Evolutionary conservation across 768 basidiomycete species (phyloP).

Genomic region (Suillus brevipes): DNA sequence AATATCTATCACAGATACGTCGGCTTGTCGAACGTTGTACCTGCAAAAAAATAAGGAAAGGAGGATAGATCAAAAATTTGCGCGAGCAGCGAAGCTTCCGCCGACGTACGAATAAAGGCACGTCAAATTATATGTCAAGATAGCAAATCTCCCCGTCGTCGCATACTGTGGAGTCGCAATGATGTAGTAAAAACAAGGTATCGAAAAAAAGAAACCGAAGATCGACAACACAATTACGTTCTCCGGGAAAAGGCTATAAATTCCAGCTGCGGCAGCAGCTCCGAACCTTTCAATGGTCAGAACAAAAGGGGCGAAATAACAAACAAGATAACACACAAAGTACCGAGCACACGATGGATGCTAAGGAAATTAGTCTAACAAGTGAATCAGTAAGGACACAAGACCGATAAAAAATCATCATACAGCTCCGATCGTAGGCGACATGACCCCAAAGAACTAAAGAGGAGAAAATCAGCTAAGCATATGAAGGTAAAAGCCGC

Average conservation of each 20-base stretch:
- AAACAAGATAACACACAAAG: constrained; percentile 54
- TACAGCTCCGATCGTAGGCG: constrained; percentile 85
- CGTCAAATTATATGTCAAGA: constrained; percentile 89
- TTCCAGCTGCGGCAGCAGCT: constrained; percentile 68
- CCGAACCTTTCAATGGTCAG: constrained; percentile 56
- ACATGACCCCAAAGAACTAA: constrained; percentile 88
- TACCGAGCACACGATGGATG: constrained; percentile 82
- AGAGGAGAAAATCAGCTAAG: constrained; percentile 10
- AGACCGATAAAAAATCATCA: constrained; percentile 20
- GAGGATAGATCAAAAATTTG: background rate
- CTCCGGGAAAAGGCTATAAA: constrained; percentile 77
- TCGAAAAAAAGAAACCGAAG: constrained; percentile 85
- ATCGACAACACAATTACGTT: constrained; percentile 72
- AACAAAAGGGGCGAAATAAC: background rate
- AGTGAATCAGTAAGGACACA: constrained; percentile 14
- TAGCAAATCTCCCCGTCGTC: constrained; percentile 74
- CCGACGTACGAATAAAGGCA: constrained; percentile 61
- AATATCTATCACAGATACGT: constrained; percentile 63
- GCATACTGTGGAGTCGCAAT: constrained; percentile 76
- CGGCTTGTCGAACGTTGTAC: constrained; percentile 73
- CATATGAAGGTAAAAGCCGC: constrained; percentile 7
- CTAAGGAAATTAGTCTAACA: constrained; percentile 82
- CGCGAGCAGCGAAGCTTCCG: background rate
- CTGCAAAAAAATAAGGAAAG: constrained; percentile 36
- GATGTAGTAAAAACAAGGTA: constrained; percentile 93